A percentile compares a stretch with the other conserved stretches of the same genome.
phyloP scores from a whole-genome alignment of 129 eudicot genomes.

The Pseudognaphalium luteoalbum region DNA sequence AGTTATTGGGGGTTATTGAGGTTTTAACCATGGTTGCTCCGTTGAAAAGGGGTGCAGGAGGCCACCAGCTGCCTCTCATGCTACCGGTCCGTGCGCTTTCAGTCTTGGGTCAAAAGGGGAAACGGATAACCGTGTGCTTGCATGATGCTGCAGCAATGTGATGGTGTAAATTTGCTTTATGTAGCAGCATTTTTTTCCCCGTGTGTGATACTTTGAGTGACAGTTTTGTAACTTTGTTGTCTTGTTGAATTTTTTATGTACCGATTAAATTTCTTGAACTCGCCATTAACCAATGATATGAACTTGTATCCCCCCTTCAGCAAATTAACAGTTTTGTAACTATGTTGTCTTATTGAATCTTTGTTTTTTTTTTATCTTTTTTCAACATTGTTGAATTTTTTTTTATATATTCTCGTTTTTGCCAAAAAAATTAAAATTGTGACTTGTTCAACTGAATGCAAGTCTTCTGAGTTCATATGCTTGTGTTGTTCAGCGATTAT shows the following conservation, averaged over 20 bases:
- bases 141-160: slow-evolving; percentile 10
- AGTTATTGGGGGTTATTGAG: slow-evolving; percentile 21
- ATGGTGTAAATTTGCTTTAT: not conserved
- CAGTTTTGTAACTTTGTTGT: not conserved
- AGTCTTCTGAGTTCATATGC: too few species aligned
- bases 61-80: slow-evolving; percentile 21
- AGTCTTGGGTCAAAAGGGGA: slow-evolving; percentile 1
- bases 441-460: not conserved
- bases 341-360: too few species aligned
- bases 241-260: not conserved
- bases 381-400: too few species aligned
- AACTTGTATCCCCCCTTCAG: not conserved
- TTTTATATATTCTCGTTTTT: too few species aligned
- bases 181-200: slow-evolving; percentile 12
- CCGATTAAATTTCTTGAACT: not conserved
- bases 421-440: too few species aligned
- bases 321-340: too few species aligned
- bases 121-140: not conserved
- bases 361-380: too few species aligned
- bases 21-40: slow-evolving; percentile 18
- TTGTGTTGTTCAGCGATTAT: too few species aligned
- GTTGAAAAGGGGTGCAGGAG: slow-evolving; percentile 22
- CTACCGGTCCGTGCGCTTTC: slow-evolving; percentile 20
- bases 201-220: slow-evolving; percentile 13
- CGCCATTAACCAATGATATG: not conserved